A percentile compares a stretch with the other conserved stretches of the same genome.
phyloP scores from a whole-genome alignment of 192 early-diverging fungal species.

The Backusella macrospora region DNA sequence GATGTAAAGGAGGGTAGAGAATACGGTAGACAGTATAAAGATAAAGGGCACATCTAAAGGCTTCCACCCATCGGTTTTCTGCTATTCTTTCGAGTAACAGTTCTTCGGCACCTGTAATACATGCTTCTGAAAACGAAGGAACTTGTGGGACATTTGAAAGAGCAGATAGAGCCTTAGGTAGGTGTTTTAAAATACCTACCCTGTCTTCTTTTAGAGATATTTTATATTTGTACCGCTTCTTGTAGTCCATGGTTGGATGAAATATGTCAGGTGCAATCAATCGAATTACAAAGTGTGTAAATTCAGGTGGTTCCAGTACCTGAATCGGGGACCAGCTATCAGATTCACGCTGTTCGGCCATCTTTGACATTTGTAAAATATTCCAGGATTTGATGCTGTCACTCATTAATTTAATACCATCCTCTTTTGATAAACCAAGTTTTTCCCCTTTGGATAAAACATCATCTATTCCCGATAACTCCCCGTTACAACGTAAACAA shows the following conservation, averaged over 20 bases:
- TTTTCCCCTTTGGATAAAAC: slow-evolving; percentile 19
- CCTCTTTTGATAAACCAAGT: background rate
- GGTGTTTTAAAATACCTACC: background rate
- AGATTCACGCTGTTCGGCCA: background rate
- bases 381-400: background rate
- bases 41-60: slow-evolving; percentile 20
- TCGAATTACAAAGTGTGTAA: slow-evolving; percentile 26
- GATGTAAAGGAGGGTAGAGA: slow-evolving; percentile 35
- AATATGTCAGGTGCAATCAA: slow-evolving; percentile 20
- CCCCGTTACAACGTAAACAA: slow-evolving; percentile 21
- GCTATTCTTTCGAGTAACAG: slow-evolving; percentile 16
- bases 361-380: slow-evolving; percentile 20
- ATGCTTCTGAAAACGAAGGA: background rate
- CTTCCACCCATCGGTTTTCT: slow-evolving; percentile 24
- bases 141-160: background rate
- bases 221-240: slow-evolving; percentile 8
- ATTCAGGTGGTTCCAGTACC: slow-evolving; percentile 25
- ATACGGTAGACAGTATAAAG: slow-evolving; percentile 30
- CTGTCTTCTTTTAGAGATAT: background rate
- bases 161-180: background rate
- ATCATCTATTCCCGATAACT: slow-evolving; percentile 12
- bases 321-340: slow-evolving; percentile 9
- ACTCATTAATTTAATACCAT: background rate
- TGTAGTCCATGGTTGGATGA: background rate
- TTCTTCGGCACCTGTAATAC: slow-evolving; percentile 12